Evolutionary conservation across 1,139 yeast genomes (phyloP).

Genomic region (Geotrichum phurueaensis): DNA sequence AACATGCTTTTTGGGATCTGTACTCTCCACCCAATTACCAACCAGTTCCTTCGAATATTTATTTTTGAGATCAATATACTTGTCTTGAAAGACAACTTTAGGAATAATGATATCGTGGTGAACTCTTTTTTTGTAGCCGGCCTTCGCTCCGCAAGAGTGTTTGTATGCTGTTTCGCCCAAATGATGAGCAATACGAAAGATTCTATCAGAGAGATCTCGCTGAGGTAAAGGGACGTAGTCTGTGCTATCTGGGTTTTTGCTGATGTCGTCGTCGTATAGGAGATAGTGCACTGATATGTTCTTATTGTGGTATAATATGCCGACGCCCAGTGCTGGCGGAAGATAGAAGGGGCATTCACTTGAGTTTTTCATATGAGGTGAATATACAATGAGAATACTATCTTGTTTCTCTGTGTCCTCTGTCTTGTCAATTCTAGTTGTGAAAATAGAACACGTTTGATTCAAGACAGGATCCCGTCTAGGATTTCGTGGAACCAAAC

Average conservation of each 20-base stretch:
- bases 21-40: constrained; percentile 84
- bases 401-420: constrained; percentile 29
- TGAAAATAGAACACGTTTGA: constrained; percentile 67
- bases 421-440: constrained; percentile 20
- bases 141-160: constrained; percentile 76
- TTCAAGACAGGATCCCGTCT: constrained; percentile 74
- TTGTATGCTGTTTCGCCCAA: constrained; percentile 72
- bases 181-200: constrained; percentile 74
- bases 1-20: constrained; percentile 93
- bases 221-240: constrained; percentile 11
- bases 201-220: constrained; percentile 45
- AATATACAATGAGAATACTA: constrained; percentile 57
- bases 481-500: constrained; percentile 86
- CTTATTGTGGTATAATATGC: constrained; percentile 49
- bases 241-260: constrained; percentile 19
- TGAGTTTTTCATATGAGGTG: constrained; percentile 60
- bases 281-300: constrained; percentile 75
- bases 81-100: constrained; percentile 74
- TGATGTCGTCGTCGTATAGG: constrained; percentile 46
- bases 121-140: constrained; percentile 83
- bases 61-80: constrained; percentile 73
- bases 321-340: constrained; percentile 80
- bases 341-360: constrained; percentile 79
- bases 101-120: constrained; percentile 83
- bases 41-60: constrained; percentile 72